phyloP scores from a whole-genome alignment of 2,329 filamentous ascomycete genomes.

The Aureobasidium sp. region DNA sequence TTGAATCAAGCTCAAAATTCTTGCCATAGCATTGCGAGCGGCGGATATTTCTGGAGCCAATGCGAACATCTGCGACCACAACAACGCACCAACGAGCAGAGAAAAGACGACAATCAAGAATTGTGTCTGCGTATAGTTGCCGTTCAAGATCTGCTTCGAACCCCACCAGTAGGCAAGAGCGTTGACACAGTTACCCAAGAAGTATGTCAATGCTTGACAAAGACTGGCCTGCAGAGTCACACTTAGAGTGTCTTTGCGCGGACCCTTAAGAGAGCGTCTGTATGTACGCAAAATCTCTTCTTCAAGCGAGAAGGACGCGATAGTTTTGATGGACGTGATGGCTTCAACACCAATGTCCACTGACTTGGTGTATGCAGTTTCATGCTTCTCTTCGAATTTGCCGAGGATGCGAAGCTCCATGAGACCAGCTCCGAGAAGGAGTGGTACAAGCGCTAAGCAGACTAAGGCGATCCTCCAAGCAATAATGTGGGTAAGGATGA shows the following conservation, averaged over 20 bases:
- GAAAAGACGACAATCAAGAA: constrained; percentile 69
- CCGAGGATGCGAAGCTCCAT: constrained; percentile 60
- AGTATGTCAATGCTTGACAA: constrained; percentile 55
- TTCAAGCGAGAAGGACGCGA: constrained; percentile 46
- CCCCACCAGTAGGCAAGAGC: constrained; percentile 78
- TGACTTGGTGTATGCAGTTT: constrained; percentile 44
- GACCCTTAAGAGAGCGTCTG: constrained; percentile 20
- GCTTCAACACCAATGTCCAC: constrained; percentile 47
- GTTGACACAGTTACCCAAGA: constrained; percentile 60
- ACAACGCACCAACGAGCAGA: constrained; percentile 64
- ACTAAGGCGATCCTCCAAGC: constrained; percentile 73
- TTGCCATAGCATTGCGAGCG: constrained; percentile 54
- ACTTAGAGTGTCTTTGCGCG: constrained; percentile 19
- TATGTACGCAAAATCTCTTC: constrained; percentile 36
- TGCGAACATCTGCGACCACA: constrained; percentile 68
- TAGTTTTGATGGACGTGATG: constrained; percentile 45
- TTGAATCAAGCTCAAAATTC: constrained; percentile 43
- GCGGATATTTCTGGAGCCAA: constrained; percentile 68
- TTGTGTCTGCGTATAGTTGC: constrained; percentile 57
- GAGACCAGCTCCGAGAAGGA: constrained; percentile 61
- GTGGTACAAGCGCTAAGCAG: constrained; percentile 59
- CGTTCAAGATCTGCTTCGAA: constrained; percentile 59
- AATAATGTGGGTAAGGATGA: constrained; percentile 62
- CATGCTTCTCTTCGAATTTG: constrained; percentile 49
- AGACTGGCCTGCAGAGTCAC: constrained; percentile 28